Evolutionary conservation across 78 protist species (phyloP), one percentile per base, ranked within the genome.

Genomic region (Anaeramoeba flamelloides): DNA sequence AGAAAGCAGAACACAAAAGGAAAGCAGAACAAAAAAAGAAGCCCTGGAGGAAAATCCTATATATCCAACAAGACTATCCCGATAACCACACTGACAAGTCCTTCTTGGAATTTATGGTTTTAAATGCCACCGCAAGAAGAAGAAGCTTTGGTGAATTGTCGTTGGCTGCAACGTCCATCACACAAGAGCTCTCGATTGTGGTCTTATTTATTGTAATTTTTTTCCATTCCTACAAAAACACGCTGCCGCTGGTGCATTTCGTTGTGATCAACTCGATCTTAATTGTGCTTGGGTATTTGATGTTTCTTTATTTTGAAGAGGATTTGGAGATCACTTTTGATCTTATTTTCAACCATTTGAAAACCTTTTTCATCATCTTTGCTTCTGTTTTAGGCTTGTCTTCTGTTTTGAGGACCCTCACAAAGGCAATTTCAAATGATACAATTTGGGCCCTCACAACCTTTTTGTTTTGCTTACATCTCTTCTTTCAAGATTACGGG

Each of bases 401-500:
- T 38, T 88, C 91, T 65, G 86, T 88, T 3, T 65, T 88, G 41
- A 40, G 86, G 75, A 88, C 91, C 2, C 74, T 88, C 34, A 88
- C 91, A 0, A 83, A 78, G 17, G 78, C 91, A 75, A 82, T 86
- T 75, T 78, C 86, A 26, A 82, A 84, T 78, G 91, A 88, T 64
- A 88, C 91, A 0, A 86, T 88, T 69, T 84, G 87, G 88, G 91
- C 91, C 34, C 76, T 84, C 3, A 79, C 89, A 22, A 82, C 79
- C 40, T 76, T 88, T n/a, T 79, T 88, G 41, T 39, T 88, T 22
- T 69, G 80, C 74, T 85, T 85, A 1, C 88, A 85, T 40, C 34
- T 88, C 39, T 79, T 86, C 77, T 75, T 84, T 34, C 90, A 87
- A 33, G 90, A 87, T 38, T 87, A 87, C 77, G 84, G 84, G 4